Evolutionary conservation across 169 alveolate species (phyloP).

Genomic region (Babesia bigemina): DNA sequence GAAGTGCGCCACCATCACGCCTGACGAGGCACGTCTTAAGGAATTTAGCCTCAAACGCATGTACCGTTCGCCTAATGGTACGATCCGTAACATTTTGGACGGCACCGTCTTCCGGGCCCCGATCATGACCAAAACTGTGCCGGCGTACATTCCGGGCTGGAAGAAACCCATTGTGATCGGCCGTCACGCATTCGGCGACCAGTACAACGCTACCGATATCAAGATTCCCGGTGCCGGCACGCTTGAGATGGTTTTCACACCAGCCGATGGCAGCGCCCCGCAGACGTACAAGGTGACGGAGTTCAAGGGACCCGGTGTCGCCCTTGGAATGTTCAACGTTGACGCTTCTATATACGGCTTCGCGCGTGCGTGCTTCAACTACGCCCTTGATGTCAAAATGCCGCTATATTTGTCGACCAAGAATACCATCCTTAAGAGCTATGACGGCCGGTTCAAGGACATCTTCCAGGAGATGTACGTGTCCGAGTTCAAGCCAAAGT

Average conservation of each 20-base stretch:
- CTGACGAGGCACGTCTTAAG: constrained; percentile 94
- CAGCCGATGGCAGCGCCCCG: constrained; percentile 76
- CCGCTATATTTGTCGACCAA: constrained; percentile 92
- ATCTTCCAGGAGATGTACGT: constrained; percentile 89
- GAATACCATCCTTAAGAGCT: constrained; percentile 90
- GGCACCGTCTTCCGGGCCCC: constrained; percentile 97
- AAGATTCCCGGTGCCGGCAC: constrained; percentile 87
- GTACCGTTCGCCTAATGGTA: constrained; percentile 96
- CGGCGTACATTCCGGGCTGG: constrained; percentile 92
- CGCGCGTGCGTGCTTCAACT: constrained; percentile 90
- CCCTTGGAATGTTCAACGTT: constrained; percentile 93
- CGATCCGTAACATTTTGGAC: constrained; percentile 91
- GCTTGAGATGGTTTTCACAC: constrained; percentile 83
- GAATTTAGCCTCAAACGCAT: constrained; percentile 91
- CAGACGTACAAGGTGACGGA: constrained; percentile 64
- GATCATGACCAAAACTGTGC: constrained; percentile 88
- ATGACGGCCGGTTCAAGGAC: constrained; percentile 94
- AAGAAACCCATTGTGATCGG: constrained; percentile 92
- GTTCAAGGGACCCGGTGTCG: constrained; percentile 86
- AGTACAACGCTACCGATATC: constrained; percentile 89
- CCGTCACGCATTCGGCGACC: constrained; percentile 96
- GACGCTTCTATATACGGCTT: constrained; percentile 89
- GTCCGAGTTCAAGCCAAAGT: constrained; percentile 78
- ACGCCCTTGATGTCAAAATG: constrained; percentile 84
- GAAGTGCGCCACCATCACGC: constrained; percentile 96